Evolutionary conservation across 345 rosid species (phyloP), one percentile per base, ranked within the genome.

Genomic region (Luvunga scandens): DNA sequence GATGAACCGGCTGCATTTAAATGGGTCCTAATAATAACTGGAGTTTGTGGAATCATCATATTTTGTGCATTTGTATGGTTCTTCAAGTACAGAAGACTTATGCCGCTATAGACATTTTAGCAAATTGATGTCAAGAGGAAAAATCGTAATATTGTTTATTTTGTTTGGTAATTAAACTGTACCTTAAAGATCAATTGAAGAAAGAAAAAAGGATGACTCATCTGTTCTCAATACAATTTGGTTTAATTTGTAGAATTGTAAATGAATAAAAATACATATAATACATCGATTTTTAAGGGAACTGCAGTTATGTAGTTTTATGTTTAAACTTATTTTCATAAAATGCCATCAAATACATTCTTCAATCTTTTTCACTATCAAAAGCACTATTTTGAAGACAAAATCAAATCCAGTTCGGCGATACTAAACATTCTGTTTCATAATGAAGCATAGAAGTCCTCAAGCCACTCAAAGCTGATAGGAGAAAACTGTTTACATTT

Each of bases 41-140:
- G 94, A 76, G 72, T 85, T 9, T 55, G 74, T 57, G 97, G 97
- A 36, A 7, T 90, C 61, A 65, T 81, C 78, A 89, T 94, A 85
- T 96, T 96, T 81, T 83, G 80, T 69, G 92, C 97, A 72, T 96
- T 96, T 45, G 86, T 93, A 36, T 92, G 93, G 91, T 94, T 91
- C 90, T 96, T 94, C 91, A 96, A 93, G 87, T 85, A 87, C 65
- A 81, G 95, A 88, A 90, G 99, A 77, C 94, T 96, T 9, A 94
- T 96, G 98, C 94, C 95, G 4, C 88, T 92, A 48, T 94, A 84
- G 86, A 65, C 56, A 16, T 31, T 22, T 27, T 25, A 77, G 74
- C 72, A 73, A 73, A 81, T 34, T 62, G 71, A 59, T 69, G 65
- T 78, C 28, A n/a, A n/a, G 5, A 39, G 9, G 25, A 45, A 7